These are phyloP conservation scores for Globisporangium uncinulatum DNA, from an alignment of 352 stramenopile species.

Conservation along the genomic window DNA sequence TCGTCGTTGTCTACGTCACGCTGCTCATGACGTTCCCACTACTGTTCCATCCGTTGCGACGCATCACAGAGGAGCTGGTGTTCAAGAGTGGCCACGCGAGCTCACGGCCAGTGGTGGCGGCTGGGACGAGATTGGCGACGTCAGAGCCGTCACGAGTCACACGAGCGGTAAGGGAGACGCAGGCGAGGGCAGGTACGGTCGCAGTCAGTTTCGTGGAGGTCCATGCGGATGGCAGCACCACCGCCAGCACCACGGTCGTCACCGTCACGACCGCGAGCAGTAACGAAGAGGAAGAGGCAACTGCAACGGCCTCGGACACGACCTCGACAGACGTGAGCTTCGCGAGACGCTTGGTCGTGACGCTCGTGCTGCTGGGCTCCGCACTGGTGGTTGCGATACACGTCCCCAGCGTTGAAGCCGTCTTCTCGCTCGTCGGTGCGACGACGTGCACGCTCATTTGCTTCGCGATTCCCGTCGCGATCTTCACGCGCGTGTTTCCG, in stretches of 20 bases:
- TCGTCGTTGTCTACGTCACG: slow-evolving; percentile 64
- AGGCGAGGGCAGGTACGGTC: too few species aligned
- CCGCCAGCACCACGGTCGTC: neutral
- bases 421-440: slow-evolving; percentile 50
- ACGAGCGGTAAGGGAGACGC: too few species aligned
- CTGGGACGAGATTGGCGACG: too few species aligned
- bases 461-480: slow-evolving; percentile 36
- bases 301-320: slow-evolving; percentile 13
- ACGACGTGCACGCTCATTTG: slow-evolving; percentile 42
- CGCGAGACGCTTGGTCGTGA: slow-evolving; percentile 40
- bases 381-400: slow-evolving; percentile 44
- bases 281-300: neutral
- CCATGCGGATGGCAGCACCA: slow-evolving; percentile 18
- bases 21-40: slow-evolving; percentile 72
- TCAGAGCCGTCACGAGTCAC: too few species aligned
- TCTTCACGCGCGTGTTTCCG: slow-evolving; percentile 44
- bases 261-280: too few species aligned
- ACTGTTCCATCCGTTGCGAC: slow-evolving; percentile 65
- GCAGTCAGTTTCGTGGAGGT: slow-evolving; percentile 2
- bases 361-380: slow-evolving; percentile 46
- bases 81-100: neutral
- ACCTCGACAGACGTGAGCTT: slow-evolving; percentile 19
- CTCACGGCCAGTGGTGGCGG: too few species aligned
- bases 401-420: slow-evolving; percentile 26
- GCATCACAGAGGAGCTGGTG: slow-evolving; percentile 48